Base-by-base conservation (phyloP, 306 rosid genomes). In the Quercus aquifolioides region DNA sequence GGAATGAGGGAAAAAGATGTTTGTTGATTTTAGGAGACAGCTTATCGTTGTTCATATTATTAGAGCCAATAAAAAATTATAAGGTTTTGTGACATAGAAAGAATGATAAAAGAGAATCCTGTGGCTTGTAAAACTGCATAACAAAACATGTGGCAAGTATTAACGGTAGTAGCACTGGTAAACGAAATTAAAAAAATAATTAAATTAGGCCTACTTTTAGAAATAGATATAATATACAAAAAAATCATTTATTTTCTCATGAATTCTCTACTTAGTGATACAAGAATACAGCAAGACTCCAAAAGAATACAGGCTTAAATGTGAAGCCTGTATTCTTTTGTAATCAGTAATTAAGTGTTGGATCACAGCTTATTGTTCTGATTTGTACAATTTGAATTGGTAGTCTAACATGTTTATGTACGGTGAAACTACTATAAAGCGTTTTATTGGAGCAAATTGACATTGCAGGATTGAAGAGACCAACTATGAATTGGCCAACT, bases 401-500 rank as follows among this genome's bases (percentile, higher is more conserved):
- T 65, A 26, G 23, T 46, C 15, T 46, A 46, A 11, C 19, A 51
- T 51, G 1, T 49, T 19, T 65, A 12, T 19, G 21, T 28, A 31
- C 59, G n/a, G 67, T 51, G 59, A 67, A 46, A 18, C 38, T 56
- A 31, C 20, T 28, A 30, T 4, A 4, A 46, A 5, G 23, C 1
- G n/a, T 3, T 17, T 71, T 51, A 71, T 52, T 7, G 10, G 19
- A n/a, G 59, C 20, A 58, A 73, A 31, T 28, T 54, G 28, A 43
- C n/a, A 49, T 59, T 67, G 31, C 81, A 85, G 85, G 88, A 78
- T 74, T 63, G 52, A 69, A 71, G 76, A 78, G 65, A 5, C 76
- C 83, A 30, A 78, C 83, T 43, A 78, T 85, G 81, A 17, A 65
- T n/a, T 85, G 85, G 83, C 65, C 78, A 43, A 78, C 76, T 41